A percentile compares a stretch with the other conserved stretches of the same genome.
These are phyloP conservation scores for Nemania bipapillata DNA, from an alignment of 2,329 filamentous ascomycete species.

Conservation along the genomic window DNA sequence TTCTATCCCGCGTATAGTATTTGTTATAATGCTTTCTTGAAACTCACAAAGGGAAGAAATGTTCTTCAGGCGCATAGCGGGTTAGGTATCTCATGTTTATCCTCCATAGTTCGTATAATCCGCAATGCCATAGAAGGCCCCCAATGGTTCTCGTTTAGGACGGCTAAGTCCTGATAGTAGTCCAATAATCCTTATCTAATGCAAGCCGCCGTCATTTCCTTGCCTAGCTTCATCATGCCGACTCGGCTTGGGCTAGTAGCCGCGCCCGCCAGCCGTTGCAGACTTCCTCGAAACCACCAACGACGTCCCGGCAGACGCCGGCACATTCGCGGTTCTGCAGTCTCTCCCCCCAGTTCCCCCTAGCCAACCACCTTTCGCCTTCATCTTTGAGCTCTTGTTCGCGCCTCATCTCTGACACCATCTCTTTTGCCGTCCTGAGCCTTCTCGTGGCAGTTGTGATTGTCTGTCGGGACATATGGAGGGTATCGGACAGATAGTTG, in stretches of 20 bases:
- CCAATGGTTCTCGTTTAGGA: conserved; percentile 5
- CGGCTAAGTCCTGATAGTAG: background rate
- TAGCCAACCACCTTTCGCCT: conserved; percentile 81
- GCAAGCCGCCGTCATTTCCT: background rate
- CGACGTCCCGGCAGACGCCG: conserved; percentile 83
- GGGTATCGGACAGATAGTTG: conserved; percentile 85
- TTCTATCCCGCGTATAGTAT: conserved; percentile 9
- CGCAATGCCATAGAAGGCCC: conserved; percentile 9
- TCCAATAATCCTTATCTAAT: background rate
- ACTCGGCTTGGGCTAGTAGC: conserved; percentile 72
- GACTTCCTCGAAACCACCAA: conserved; percentile 90
- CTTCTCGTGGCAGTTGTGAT: conserved; percentile 83
- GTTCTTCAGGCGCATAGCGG: conserved; percentile 15
- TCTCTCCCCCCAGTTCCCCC: conserved; percentile 83
- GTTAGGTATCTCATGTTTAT: conserved; percentile 22
- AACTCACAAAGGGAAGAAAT: conserved; percentile 23
- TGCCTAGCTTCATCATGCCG: conserved; percentile 45
- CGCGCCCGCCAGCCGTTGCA: conserved; percentile 85
- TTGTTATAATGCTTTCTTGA: conserved; percentile 12
- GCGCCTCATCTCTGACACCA: conserved; percentile 83
- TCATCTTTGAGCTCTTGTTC: conserved; percentile 86
- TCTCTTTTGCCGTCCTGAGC: conserved; percentile 82
- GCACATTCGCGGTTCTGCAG: conserved; percentile 83
- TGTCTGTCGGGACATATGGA: conserved; percentile 93
- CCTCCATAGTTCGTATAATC: conserved; percentile 17